Evolutionary conservation across 805 yeast genomes (phyloP), one percentile per base, ranked within the genome.

Genomic region (Ogataea methylovora): DNA sequence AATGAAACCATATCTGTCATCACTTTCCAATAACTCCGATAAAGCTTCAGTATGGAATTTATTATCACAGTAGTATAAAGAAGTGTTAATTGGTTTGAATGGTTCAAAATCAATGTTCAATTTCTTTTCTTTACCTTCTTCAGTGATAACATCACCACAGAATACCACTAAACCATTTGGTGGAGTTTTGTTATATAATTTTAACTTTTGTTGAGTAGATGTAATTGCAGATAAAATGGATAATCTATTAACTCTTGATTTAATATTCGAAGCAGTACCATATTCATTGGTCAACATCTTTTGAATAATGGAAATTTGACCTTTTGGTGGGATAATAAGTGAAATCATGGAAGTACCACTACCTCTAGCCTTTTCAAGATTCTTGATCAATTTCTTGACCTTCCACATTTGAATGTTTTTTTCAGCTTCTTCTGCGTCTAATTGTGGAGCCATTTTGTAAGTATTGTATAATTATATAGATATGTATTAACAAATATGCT

Each of bases 301-400:
- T 56, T 81, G 87, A 38, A 73, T 74, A 52, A 85, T 73, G 10
- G 97, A 72, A 52, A 92, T 82, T 65, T 92, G 99, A 39, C 94
- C 90, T 59, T 76, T 80, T 50, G 98, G 98, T 28, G 98, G 96
- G 45, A 88, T 85, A 50, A 92, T 84, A 58, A 92, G 71, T 19
- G 97, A 87, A 56, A 92, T 92, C 97, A 92, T 92, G 17, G 98
- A 92, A 30, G 99, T 92, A 63, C 99, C 99, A 60, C 90, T 92
- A 61, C 99, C 99, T 61, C 96, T 77, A 35, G 97, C 97, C 51
- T 66, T 67, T 58, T 92, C 92, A 49, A 92, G 73, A 40, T 82
- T 76, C 63, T 84, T 84, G 72, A 88, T 76, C 63, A 86, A 73
- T 67, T 92, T 92, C 72, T 88, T 90, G 72, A 92, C 79, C 78